These are phyloP conservation scores for Verticillium longisporum DNA, from an alignment of 2,329 filamentous ascomycete genomes.

Conservation along the genomic window DNA sequence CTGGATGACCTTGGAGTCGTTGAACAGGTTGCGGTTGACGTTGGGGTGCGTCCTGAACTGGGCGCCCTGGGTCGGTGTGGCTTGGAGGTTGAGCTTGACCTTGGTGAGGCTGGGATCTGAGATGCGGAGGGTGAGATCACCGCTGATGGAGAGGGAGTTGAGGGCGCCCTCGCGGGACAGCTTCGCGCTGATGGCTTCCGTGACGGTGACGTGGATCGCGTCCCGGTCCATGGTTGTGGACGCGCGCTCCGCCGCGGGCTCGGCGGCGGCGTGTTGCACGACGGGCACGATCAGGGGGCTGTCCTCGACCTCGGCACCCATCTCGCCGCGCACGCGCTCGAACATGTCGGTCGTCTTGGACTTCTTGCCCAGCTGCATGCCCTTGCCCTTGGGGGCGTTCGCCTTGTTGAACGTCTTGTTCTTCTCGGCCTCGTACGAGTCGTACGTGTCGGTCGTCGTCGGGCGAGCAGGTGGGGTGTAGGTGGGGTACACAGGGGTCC, in stretches of 20 bases:
- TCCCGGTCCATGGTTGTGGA: conserved; percentile 71
- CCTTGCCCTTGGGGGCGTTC: conserved; percentile 75
- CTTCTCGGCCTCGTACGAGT: conserved; percentile 95
- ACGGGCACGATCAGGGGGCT: conserved; percentile 61
- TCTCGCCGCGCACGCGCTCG: conserved; percentile 85
- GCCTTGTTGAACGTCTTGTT: conserved; percentile 79
- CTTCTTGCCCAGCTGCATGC: conserved; percentile 99
- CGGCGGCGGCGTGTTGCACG: conserved; percentile 36
- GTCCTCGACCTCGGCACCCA: conserved; percentile 81
- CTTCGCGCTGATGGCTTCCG: conserved; percentile 84
- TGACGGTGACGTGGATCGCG: conserved; percentile 80
- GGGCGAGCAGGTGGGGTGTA: conserved; percentile 77
- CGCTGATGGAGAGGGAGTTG: conserved; percentile 82
- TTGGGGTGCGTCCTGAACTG: conserved; percentile 96
- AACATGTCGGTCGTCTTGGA: conserved; percentile 97
- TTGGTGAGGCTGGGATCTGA: conserved; percentile 84
- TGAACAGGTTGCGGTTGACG: conserved; percentile 85
- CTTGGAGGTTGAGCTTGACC: conserved; percentile 75
- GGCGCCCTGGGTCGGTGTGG: conserved; percentile 72
- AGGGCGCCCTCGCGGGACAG: conserved; percentile 82
- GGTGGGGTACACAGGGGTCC: conserved; percentile 78
- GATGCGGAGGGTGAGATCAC: conserved; percentile 87
- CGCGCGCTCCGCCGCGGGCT: conserved; percentile 45
- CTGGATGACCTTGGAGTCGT: conserved; percentile 75
- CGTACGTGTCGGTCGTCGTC: conserved; percentile 73